Percentiles rank a stretch among this genome's conserved stretches.
Evolutionary conservation across 768 basidiomycete species (phyloP).

Genomic region (Porphyrellus cyaneotinctus): DNA sequence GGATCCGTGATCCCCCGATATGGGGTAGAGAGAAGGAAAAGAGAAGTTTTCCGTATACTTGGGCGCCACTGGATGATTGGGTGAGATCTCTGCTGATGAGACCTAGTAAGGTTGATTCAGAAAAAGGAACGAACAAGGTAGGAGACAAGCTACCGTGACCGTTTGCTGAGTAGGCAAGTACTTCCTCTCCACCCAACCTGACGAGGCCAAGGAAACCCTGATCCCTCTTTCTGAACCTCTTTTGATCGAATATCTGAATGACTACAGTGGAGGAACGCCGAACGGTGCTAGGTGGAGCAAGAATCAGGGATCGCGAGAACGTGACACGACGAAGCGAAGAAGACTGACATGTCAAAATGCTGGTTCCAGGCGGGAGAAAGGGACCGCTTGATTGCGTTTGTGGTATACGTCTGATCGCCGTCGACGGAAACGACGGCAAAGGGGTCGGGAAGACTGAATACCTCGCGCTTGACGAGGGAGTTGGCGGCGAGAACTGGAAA

Average conservation of each 20-base stretch:
- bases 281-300: conserved; percentile 46
- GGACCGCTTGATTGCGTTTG: conserved; percentile 63
- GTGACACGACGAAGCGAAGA: conserved; percentile 1
- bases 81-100: conserved; percentile 64
- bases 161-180: conserved; percentile 44
- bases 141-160: conserved; percentile 37
- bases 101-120: conserved; percentile 36
- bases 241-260: conserved; percentile 88
- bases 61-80: conserved; percentile 26
- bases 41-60: conserved; percentile 80
- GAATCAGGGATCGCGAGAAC: conserved; percentile 5
- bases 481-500: conserved; percentile 71
- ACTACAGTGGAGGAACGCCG: conserved; percentile 70
- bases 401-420: conserved; percentile 77
- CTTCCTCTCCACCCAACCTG: conserved; percentile 53
- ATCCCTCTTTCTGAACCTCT: conserved; percentile 82
- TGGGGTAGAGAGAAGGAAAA: conserved; percentile 52
- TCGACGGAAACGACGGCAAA: conserved; percentile 88
- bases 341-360: conserved; percentile 75
- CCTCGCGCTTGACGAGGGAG: conserved; percentile 69
- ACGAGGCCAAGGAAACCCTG: conserved; percentile 70
- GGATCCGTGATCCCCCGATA: conserved; percentile 20
- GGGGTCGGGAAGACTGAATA: conserved; percentile 81
- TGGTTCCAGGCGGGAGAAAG: conserved; percentile 81
- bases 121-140: background rate